phyloP scores from a whole-genome alignment of 1,284 basidiomycete species.

The Retiboletus flavoniger region DNA sequence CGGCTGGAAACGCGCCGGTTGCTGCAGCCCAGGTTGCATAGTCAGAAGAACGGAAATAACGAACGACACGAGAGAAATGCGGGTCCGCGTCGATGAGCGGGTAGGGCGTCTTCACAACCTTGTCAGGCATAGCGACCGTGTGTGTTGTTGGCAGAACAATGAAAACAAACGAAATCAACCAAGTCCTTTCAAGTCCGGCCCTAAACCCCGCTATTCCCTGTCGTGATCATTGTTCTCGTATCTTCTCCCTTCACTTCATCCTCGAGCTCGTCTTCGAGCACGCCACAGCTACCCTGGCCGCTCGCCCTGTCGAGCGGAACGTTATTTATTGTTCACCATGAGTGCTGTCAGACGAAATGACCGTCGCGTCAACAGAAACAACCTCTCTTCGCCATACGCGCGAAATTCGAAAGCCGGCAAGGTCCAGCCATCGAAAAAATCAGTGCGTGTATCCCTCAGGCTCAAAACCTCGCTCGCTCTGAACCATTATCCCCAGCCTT shows the following conservation, averaged over 20 bases:
- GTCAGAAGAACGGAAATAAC: constrained; percentile 89
- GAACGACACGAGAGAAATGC: constrained; percentile 83
- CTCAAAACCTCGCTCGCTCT: neutral
- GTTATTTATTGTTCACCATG: constrained; percentile 37
- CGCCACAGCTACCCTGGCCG: neutral
- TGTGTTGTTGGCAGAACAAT: constrained; percentile 9
- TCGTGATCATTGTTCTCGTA: constrained; percentile 15
- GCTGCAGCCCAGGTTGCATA: constrained; percentile 82
- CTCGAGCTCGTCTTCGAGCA: constrained; percentile 11
- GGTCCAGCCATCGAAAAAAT: constrained; percentile 39
- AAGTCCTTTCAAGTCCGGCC: constrained; percentile 27
- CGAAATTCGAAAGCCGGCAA: constrained; percentile 27
- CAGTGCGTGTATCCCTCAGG: constrained; percentile 34
- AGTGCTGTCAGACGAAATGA: constrained; percentile 50
- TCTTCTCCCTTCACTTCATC: constrained; percentile 18
- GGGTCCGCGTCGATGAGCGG: constrained; percentile 93
- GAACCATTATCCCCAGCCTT: constrained; percentile 38
- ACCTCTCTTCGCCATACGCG: constrained; percentile 36
- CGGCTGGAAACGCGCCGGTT: constrained; percentile 77
- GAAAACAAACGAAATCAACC: neutral
- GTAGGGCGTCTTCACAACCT: constrained; percentile 69
- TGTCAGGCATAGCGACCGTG: constrained; percentile 58
- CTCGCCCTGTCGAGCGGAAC: constrained; percentile 8
- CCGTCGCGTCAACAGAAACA: constrained; percentile 41
- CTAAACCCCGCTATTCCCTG: constrained; percentile 28